Percentiles rank a stretch among this genome's conserved stretches.
phyloP scores from a whole-genome alignment of 2,329 filamentous ascomycete genomes.

The Neofusicoccum ribis region DNA sequence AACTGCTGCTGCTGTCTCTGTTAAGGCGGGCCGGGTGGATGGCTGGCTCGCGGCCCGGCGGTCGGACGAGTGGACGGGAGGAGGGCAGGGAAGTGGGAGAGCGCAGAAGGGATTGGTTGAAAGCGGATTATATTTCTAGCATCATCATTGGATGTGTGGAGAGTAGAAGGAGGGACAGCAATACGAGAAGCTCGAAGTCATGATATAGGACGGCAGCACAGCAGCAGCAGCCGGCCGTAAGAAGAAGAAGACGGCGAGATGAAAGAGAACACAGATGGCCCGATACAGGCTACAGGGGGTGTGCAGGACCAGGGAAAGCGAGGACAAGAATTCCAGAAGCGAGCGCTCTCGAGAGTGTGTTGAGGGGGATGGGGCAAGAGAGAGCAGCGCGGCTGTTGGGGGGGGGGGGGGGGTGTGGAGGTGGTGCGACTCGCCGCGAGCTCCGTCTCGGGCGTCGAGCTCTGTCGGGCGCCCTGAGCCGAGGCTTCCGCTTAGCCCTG shows the following conservation, averaged over 20 bases:
- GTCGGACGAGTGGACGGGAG: neutral
- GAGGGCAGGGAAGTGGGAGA: neutral
- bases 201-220: neutral
- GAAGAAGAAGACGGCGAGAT: neutral
- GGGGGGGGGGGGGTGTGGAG: neutral
- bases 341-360: neutral
- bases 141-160: constrained; percentile 1
- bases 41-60: neutral
- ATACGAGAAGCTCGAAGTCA: neutral
- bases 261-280: neutral
- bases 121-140: constrained; percentile 8
- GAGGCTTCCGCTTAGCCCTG: constrained; percentile 14
- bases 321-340: neutral
- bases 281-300: neutral
- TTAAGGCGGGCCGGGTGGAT: no score
- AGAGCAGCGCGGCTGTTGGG: neutral
- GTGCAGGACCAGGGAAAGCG: neutral
- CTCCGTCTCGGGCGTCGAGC: neutral
- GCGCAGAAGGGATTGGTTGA: neutral
- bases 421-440: neutral
- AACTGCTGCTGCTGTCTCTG: neutral
- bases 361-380: no score
- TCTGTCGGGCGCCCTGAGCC: neutral
- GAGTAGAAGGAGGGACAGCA: neutral
- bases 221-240: neutral